phyloP scores from a whole-genome alignment of 345 rosid species.

The Rhodomyrtus tomentosa region DNA sequence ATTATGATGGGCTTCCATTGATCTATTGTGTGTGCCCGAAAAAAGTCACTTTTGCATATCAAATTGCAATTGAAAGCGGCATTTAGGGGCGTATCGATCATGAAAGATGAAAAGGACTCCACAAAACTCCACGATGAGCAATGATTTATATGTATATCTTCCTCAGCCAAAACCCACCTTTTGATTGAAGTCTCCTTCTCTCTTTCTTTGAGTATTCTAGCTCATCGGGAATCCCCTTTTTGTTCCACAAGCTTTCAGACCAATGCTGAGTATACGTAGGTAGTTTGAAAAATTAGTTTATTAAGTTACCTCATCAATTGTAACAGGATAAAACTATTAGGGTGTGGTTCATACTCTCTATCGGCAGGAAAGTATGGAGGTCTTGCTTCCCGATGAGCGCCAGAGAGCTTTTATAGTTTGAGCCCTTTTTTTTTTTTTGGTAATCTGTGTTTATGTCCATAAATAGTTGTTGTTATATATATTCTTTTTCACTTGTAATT shows the following conservation, averaged over 20 bases:
- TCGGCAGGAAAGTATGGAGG: too few relatives aligned
- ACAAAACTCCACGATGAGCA: background rate
- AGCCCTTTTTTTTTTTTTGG: too few relatives aligned
- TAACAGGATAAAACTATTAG: background rate
- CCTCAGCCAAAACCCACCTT: background rate
- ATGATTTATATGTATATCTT: background rate
- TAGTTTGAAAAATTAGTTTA: background rate
- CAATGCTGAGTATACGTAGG: background rate
- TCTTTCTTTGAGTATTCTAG: background rate
- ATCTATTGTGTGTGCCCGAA: background rate
- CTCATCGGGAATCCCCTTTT: background rate
- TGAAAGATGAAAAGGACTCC: background rate
- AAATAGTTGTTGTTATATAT: too few relatives aligned
- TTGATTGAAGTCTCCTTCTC: background rate
- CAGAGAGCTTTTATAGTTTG: too few relatives aligned
- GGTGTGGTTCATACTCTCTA: too few relatives aligned
- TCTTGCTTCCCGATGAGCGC: too few relatives aligned
- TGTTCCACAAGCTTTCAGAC: background rate
- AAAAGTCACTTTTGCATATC: background rate
- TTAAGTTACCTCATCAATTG: background rate
- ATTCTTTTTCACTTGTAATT: too few relatives aligned
- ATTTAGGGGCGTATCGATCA: background rate
- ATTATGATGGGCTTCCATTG: background rate
- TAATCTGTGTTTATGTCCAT: too few relatives aligned
- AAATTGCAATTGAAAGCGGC: background rate